Percentiles rank a stretch among this genome's conserved stretches.
Evolutionary conservation across 768 basidiomycete genomes (phyloP).

Genomic region (Hygrophorus pudorinus): DNA sequence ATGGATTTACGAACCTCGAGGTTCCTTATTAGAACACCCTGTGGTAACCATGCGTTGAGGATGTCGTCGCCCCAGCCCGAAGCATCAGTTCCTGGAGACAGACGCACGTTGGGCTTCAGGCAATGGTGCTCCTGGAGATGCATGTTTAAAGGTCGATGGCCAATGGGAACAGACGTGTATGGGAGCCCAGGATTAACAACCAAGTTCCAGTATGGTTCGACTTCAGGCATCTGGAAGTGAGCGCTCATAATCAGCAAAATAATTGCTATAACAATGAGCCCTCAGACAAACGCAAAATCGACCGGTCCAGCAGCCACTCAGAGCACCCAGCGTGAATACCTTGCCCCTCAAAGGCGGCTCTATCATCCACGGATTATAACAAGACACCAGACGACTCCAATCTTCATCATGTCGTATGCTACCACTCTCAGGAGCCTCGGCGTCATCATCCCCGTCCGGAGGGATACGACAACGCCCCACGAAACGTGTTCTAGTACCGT

Average conservation of each 20-base stretch:
- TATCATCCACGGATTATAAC: conserved; percentile 26
- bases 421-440: background rate
- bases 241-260: conserved; percentile 4
- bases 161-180: conserved; percentile 16
- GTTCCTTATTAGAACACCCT: conserved; percentile 21
- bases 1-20: conserved; percentile 20
- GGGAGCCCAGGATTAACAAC: conserved; percentile 15
- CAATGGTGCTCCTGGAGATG: conserved; percentile 39
- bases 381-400: conserved; percentile 38
- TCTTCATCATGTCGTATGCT: conserved; percentile 32
- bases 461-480: conserved; percentile 13
- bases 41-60: conserved; percentile 40
- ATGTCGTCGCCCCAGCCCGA: conserved; percentile 30
- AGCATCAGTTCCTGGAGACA: conserved; percentile 24
- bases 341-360: conserved; percentile 29
- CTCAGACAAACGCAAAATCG: conserved; percentile 30
- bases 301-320: conserved; percentile 38
- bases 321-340: conserved; percentile 32
- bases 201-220: conserved; percentile 13
- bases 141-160: conserved; percentile 30
- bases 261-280: conserved; percentile 2
- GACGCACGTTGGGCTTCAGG: conserved; percentile 25
- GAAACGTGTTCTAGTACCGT: conserved; percentile 24
- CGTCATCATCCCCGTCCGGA: conserved; percentile 11
- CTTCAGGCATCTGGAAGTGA: conserved; percentile 12